These are phyloP conservation scores for Cryphonectria japonica DNA, from an alignment of 2,329 filamentous ascomycete species.

Conservation along the genomic window DNA sequence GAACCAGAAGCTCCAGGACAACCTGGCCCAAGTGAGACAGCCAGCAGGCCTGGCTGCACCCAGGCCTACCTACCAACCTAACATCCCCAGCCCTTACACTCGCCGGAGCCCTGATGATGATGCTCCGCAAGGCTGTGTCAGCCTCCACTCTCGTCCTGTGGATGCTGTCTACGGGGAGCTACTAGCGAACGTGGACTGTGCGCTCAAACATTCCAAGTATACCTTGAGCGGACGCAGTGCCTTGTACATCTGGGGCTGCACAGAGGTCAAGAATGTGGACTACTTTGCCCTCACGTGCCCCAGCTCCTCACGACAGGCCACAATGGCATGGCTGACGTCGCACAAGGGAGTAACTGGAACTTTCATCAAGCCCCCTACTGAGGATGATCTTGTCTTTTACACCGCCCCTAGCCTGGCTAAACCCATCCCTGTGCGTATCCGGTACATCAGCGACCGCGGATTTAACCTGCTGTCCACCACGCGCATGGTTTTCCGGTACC, in stretches of 20 bases:
- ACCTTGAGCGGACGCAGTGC: conserved; percentile 51
- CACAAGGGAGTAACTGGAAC: conserved; percentile 38
- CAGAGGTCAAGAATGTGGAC: conserved; percentile 33
- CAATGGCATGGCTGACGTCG: conserved; percentile 46
- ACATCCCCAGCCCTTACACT: background rate
- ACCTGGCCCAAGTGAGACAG: background rate
- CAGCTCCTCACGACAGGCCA: conserved; percentile 38
- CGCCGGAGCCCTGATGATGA: conserved; percentile 4
- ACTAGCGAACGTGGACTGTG: conserved; percentile 43
- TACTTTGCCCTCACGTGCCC: conserved; percentile 49
- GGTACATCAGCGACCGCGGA: conserved; percentile 40
- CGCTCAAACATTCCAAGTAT: conserved; percentile 50
- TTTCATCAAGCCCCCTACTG: conserved; percentile 34
- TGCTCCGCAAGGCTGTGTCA: background rate
- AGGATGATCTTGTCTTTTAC: conserved; percentile 48
- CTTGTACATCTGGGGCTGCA: conserved; percentile 49
- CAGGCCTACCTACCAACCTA: background rate
- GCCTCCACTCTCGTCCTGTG: conserved; percentile 31
- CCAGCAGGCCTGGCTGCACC: conserved; percentile 5
- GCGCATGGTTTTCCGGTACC: background rate
- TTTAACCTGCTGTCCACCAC: conserved; percentile 14
- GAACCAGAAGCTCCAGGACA: background rate
- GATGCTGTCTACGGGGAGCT: conserved; percentile 38
- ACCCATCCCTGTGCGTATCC: conserved; percentile 39
- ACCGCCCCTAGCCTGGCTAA: conserved; percentile 40